Percentiles rank a stretch among this genome's conserved stretches.
These are phyloP conservation scores for Phytophthora vignae DNA, from an alignment of 352 stramenopile genomes.

Conservation along the genomic window DNA sequence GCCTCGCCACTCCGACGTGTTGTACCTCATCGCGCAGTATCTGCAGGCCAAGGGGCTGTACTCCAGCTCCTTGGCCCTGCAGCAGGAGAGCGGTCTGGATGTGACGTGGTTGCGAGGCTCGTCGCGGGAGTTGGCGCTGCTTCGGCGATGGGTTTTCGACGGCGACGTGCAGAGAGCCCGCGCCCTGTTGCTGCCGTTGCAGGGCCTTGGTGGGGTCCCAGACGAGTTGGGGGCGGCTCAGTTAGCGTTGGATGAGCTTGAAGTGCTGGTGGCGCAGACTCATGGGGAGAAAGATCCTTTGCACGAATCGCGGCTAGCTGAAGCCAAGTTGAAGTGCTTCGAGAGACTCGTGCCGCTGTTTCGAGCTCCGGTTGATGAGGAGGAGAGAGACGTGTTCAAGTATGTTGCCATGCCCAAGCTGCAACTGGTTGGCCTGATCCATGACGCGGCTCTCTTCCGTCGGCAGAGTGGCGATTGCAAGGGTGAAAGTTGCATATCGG, in stretches of 20 bases:
- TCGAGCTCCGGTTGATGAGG: slow-evolving; percentile 39
- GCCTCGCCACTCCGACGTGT: slow-evolving; percentile 38
- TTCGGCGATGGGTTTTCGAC: slow-evolving; percentile 64
- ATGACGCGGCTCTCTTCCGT: slow-evolving; percentile 47
- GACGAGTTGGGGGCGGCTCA: slow-evolving; percentile 28
- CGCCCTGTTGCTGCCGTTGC: slow-evolving; percentile 53
- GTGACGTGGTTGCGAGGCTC: slow-evolving; percentile 61
- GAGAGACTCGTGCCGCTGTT: slow-evolving; percentile 54
- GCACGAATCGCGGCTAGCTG: slow-evolving; percentile 33
- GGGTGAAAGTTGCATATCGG: slow-evolving; percentile 38
- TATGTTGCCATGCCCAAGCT: slow-evolving; percentile 49
- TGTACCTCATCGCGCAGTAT: slow-evolving; percentile 66
- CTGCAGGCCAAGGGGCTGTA: slow-evolving; percentile 49
- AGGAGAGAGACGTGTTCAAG: slow-evolving; percentile 54
- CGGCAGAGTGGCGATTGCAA: slow-evolving; percentile 6
- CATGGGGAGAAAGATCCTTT: neutral
- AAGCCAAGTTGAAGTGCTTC: slow-evolving; percentile 58
- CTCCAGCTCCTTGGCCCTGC: slow-evolving; percentile 51
- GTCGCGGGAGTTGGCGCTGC: slow-evolving; percentile 50
- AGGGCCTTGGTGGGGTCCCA: slow-evolving; percentile 11
- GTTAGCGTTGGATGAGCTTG: slow-evolving; percentile 46
- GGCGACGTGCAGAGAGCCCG: slow-evolving; percentile 50
- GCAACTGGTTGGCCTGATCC: slow-evolving; percentile 51
- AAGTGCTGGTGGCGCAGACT: slow-evolving; percentile 38
- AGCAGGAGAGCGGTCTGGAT: slow-evolving; percentile 67